Percentiles rank a stretch among this genome's conserved stretches.
Evolutionary conservation across 2,329 filamentous ascomycete genomes (phyloP).

Genomic region (Alternaria atra): DNA sequence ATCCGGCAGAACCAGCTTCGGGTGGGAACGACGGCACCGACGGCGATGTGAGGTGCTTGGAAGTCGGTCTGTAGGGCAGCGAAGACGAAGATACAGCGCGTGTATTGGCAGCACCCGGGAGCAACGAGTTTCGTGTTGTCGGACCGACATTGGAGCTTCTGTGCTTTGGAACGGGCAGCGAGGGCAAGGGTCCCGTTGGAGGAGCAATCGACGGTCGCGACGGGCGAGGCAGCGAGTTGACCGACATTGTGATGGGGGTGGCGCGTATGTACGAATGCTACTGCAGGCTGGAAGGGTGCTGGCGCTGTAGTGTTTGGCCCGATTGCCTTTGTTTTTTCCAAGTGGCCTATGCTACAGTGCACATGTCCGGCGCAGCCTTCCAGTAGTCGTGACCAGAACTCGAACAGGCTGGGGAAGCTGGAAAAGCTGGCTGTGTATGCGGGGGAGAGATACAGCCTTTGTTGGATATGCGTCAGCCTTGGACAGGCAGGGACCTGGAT

Average conservation of each 20-base stretch:
- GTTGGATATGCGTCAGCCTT: conserved; percentile 24
- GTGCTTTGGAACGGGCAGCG: conserved; percentile 76
- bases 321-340: conserved; percentile 21
- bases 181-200: conserved; percentile 75
- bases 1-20: conserved; percentile 48
- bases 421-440: not conserved
- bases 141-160: conserved; percentile 62
- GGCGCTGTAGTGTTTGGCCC: conserved; percentile 22
- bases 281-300: conserved; percentile 10
- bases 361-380: conserved; percentile 37
- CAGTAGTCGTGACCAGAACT: conserved; percentile 9
- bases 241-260: conserved; percentile 48
- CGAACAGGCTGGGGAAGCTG: not conserved
- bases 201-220: conserved; percentile 70
- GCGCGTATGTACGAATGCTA: conserved; percentile 14
- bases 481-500: conserved; percentile 23
- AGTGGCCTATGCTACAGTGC: conserved; percentile 30
- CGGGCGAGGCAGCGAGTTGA: conserved; percentile 72
- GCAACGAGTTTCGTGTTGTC: conserved; percentile 40
- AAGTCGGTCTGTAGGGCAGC: conserved; percentile 36
- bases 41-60: conserved; percentile 42
- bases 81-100: conserved; percentile 48
- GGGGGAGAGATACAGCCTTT: conserved; percentile 9
- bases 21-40: conserved; percentile 61
- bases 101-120: conserved; percentile 35